Evolutionary conservation across 2,329 filamentous ascomycete genomes (phyloP).

Genomic region (Aspergillus aculeatus): DNA sequence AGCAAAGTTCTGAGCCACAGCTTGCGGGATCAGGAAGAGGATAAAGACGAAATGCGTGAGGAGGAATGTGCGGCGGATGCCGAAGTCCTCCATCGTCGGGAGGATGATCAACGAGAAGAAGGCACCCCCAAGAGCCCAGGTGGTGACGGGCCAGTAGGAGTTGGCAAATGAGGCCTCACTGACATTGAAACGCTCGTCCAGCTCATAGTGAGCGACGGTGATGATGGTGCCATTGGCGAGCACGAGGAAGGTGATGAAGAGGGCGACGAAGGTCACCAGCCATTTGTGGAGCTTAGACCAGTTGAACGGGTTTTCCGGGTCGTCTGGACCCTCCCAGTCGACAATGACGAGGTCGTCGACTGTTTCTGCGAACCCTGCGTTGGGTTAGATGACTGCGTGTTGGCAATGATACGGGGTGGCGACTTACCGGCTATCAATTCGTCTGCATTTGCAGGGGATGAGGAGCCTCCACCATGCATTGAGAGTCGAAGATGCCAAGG

Average conservation of each 20-base stretch:
- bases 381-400: background rate
- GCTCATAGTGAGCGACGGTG: constrained; percentile 17
- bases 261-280: constrained; percentile 18
- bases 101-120: constrained; percentile 20
- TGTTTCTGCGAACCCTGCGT: background rate
- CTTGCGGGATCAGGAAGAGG: constrained; percentile 46
- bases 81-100: constrained; percentile 22
- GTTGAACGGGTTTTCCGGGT: constrained; percentile 22
- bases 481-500: background rate
- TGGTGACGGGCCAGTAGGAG: constrained; percentile 22
- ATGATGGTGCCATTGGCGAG: constrained; percentile 23
- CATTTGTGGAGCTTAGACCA: constrained; percentile 20
- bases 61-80: constrained; percentile 40
- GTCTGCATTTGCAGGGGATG: background rate
- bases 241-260: constrained; percentile 19
- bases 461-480: background rate
- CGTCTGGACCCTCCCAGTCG: constrained; percentile 11
- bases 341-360: constrained; percentile 24
- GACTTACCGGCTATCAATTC: background rate
- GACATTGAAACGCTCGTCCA: constrained; percentile 17
- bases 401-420: background rate
- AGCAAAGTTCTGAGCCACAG: constrained; percentile 46
- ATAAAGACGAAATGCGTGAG: constrained; percentile 39
- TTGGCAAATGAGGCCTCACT: constrained; percentile 18
- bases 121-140: constrained; percentile 21